Percentiles rank a stretch among this genome's conserved stretches.
Evolutionary conservation across 257 asterid species (phyloP).

Genomic region (Nicotiana noctiflora): DNA sequence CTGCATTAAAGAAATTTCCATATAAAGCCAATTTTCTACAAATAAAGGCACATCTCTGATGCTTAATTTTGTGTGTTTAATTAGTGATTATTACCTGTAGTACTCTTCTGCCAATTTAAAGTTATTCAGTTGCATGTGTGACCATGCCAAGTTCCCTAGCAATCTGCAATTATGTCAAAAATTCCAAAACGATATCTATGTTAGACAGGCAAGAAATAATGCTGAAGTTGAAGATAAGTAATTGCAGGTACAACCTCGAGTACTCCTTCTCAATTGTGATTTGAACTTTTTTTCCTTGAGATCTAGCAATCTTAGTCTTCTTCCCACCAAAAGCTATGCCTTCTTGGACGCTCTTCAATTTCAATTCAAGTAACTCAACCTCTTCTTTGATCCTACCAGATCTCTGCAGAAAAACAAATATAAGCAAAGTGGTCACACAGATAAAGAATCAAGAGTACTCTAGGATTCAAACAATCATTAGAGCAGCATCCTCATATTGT

Average conservation of each 20-base stretch:
- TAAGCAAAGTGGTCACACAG: neutral
- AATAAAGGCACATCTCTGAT: neutral
- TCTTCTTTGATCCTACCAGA: slow-evolving; percentile 75
- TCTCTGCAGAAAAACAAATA: slow-evolving; percentile 37
- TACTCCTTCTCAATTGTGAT: slow-evolving; percentile 80
- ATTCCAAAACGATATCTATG: neutral
- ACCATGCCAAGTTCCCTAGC: slow-evolving; percentile 96
- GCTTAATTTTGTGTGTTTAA: neutral
- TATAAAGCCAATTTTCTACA: neutral
- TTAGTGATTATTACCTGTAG: slow-evolving; percentile 46
- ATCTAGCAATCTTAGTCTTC: slow-evolving; percentile 71
- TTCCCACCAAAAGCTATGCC: slow-evolving; percentile 65
- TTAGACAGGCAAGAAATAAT: neutral
- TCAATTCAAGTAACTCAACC: slow-evolving; percentile 52
- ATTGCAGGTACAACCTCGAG: slow-evolving; percentile 41
- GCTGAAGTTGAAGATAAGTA: neutral
- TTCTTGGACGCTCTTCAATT: slow-evolving; percentile 66
- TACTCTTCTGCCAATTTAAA: slow-evolving; percentile 67
- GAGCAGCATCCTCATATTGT: neutral
- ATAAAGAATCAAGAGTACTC: neutral
- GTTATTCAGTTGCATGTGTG: slow-evolving; percentile 63
- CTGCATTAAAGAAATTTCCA: slow-evolving; percentile 33
- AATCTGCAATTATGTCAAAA: slow-evolving; percentile 35
- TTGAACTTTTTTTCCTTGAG: slow-evolving; percentile 75
- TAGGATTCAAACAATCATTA: neutral